Evolutionary conservation across 352 stramenopile species (phyloP), one percentile per base, ranked within the genome.

Genomic region (Phytophthora foliorum): DNA sequence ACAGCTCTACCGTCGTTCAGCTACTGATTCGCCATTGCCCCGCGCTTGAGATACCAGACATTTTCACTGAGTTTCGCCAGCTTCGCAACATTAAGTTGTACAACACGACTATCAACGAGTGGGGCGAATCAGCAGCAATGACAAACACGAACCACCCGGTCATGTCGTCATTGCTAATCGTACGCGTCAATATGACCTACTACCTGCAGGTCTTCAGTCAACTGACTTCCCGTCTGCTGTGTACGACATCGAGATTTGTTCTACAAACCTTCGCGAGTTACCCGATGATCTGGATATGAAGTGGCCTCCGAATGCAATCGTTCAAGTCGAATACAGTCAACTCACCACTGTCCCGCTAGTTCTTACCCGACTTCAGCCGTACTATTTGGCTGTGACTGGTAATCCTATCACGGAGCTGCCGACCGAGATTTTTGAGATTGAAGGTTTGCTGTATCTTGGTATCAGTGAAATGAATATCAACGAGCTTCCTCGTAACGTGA

Each of bases 71-170:
- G 0, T 81, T 81, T 29, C 38, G 16, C 2, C 59, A 62, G 7
- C 45, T 84, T 13, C 60, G 63, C 4, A 59, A 54, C 0, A 17
- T 81, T 27, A 79, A 84, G 57, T 53, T 77, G 14, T 84, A 79
- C 59, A 84, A 84, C 48, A 70, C 64, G 24, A 79, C 72, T 0
- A 53, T 83, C 19, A 19, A 24, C 0, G 54, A 65, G 3, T 83
- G 75, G 75, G 17, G 24, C 0, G 41, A 31, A 0, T 56, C 77
- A 1, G 69, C 76, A 4, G 76, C 66, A 17, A 22, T 81, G 16
- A 68, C 44, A 0, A 46, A 56, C 7, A 17, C 21, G 14, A 34
- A 59, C 34, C 69, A 80, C 36, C 57, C 65, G 14, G n/a, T 10
- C 2, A 64, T 86, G 29, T 49, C 69, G 6, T 71, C 65, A 9